Conservation (phyloP, 345 rosid species). For the Brassica incana region DNA sequence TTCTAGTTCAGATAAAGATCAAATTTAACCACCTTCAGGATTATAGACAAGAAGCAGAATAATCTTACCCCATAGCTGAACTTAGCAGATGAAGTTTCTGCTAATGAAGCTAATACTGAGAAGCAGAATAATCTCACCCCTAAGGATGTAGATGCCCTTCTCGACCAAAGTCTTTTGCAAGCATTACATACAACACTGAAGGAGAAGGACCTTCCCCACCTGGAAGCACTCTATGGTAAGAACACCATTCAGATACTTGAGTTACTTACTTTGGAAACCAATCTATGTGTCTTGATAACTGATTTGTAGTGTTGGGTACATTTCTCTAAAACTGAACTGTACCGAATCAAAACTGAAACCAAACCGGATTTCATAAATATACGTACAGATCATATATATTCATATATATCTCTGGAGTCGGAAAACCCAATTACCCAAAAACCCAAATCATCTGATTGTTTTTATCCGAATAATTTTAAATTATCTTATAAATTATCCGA, state of each 20-base stretch:
- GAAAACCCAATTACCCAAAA: too few species aligned
- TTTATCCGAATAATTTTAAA: too few species aligned
- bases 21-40: background rate
- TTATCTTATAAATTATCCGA: too few species aligned
- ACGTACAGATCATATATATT: too few species aligned
- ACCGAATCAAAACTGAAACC: too few species aligned
- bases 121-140: slow-evolving; percentile 49
- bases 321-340: too few species aligned
- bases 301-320: too few species aligned
- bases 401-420: too few species aligned
- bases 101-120: slow-evolving; percentile 46
- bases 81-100: slow-evolving; percentile 42
- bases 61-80: slow-evolving; percentile 4
- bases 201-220: slow-evolving; percentile 95
- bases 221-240: slow-evolving; percentile 90
- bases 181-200: slow-evolving; percentile 79
- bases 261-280: background rate
- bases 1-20: slow-evolving; percentile 5
- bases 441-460: too few species aligned
- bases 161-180: slow-evolving; percentile 91
- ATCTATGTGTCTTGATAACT: too few species aligned
- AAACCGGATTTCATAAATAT: too few species aligned
- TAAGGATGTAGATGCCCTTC: slow-evolving; percentile 71
- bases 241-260: slow-evolving; percentile 11
- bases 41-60: background rate